A percentile compares a stretch with the other conserved stretches of the same genome.
phyloP scores from a whole-genome alignment of 495 filamentous ascomycete species.

The Neurospora tetraspora region DNA sequence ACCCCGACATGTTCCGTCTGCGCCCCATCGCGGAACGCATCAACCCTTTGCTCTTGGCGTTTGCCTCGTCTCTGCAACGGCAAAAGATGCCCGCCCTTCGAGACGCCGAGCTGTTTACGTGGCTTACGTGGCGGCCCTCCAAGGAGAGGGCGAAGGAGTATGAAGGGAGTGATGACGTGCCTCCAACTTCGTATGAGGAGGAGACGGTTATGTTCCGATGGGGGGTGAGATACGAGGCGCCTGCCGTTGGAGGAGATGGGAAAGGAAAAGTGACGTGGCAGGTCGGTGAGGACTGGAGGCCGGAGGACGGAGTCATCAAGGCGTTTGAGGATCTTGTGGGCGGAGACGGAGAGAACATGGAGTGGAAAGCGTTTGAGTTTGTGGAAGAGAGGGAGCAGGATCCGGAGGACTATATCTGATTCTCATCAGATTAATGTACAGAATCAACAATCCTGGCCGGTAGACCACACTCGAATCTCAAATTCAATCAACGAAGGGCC shows the following conservation, averaged over 20 bases:
- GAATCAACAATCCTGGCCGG: too few relatives aligned
- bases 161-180: conserved; percentile 3
- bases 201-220: conserved; percentile 5
- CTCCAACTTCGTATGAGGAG: background rate
- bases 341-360: conserved; percentile 3
- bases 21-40: conserved; percentile 14
- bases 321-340: conserved; percentile 8
- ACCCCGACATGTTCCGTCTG: conserved; percentile 19
- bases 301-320: conserved; percentile 1
- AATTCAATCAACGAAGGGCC: background rate
- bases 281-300: conserved; percentile 9
- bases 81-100: conserved; percentile 8
- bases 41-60: conserved; percentile 17
- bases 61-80: conserved; percentile 8
- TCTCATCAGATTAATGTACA: background rate
- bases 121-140: conserved; percentile 15
- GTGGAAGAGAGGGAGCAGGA: background rate
- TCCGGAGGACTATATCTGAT: background rate
- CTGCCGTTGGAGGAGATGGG: conserved; percentile 1
- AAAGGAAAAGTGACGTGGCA: conserved; percentile 11
- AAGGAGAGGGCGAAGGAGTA: conserved; percentile 7
- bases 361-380: background rate
- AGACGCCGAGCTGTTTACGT: conserved; percentile 16
- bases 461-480: background rate
- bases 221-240: conserved; percentile 8